Conservation (phyloP, 192 early-diverging fungal species). For the Dissophora ornata region DNA sequence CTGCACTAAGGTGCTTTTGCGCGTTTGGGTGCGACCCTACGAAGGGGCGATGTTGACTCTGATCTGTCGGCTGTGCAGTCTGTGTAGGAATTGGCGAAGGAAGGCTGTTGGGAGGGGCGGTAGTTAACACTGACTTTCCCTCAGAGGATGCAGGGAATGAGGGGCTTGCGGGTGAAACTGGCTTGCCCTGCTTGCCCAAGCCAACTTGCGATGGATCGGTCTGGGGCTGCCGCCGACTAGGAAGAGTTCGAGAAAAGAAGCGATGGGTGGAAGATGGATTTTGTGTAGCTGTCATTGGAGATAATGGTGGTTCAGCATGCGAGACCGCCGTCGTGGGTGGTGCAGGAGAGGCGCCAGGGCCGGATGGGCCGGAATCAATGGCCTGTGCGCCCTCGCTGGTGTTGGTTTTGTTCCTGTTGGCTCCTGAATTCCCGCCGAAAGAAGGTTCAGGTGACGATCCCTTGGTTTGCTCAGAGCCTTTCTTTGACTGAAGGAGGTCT, state of each 20-base stretch:
- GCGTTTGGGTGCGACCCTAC: conserved; percentile 4
- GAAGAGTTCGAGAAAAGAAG: conserved; percentile 30
- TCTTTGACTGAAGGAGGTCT: conserved; percentile 26
- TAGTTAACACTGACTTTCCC: neutral
- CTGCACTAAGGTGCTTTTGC: conserved; percentile 39
- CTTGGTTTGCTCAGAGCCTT: conserved; percentile 7
- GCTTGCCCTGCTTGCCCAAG: neutral
- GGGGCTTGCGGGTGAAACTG: neutral
- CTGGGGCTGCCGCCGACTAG: conserved; percentile 23
- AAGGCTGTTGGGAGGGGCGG: neutral
- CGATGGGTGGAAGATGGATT: neutral
- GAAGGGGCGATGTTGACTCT: neutral
- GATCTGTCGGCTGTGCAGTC: neutral
- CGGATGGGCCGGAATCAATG: no score
- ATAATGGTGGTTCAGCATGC: neutral
- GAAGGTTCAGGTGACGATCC: conserved; percentile 9
- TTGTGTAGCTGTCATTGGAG: neutral
- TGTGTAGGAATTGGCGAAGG: neutral
- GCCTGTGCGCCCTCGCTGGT: neutral
- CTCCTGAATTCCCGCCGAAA: conserved; percentile 8
- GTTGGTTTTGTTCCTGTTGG: neutral
- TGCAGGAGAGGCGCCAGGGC: no score
- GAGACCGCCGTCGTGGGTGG: neutral
- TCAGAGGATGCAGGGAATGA: neutral
- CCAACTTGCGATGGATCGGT: conserved; percentile 6